phyloP scores from a whole-genome alignment of 2,329 filamentous ascomycete species.

The Graphium sp. region DNA sequence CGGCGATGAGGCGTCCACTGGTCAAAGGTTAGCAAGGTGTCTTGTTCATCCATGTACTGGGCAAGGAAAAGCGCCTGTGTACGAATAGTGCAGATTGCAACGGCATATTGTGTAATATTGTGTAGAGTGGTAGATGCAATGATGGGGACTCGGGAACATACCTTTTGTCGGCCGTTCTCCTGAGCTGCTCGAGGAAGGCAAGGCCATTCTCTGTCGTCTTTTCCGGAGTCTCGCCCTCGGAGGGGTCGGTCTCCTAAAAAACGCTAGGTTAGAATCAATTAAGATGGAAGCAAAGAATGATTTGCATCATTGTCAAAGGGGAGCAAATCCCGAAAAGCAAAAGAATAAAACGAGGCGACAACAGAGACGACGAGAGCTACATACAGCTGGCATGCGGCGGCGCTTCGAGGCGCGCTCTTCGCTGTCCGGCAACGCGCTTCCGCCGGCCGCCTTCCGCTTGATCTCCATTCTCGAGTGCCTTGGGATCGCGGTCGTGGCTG shows the following conservation, averaged over 20 bases:
- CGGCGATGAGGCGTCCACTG: conserved; percentile 58
- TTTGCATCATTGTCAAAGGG: conserved; percentile 5
- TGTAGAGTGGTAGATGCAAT: neutral
- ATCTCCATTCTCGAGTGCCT: conserved; percentile 27
- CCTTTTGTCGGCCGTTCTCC: conserved; percentile 67
- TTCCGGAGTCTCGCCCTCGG: conserved; percentile 43
- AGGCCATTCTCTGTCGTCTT: conserved; percentile 57
- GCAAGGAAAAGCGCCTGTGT: too few species aligned
- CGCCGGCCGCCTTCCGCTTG: conserved; percentile 37
- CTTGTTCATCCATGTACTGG: too few species aligned
- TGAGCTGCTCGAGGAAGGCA: conserved; percentile 58
- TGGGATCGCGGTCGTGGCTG: too few species aligned
- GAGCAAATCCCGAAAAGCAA: conserved; percentile 3
- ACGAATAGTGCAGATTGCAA: too few species aligned
- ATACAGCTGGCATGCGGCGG: conserved; percentile 32
- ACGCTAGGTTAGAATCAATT: conserved; percentile 1
- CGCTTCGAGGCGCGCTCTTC: conserved; percentile 39
- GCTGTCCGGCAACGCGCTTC: conserved; percentile 20
- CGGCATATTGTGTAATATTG: conserved; percentile 3
- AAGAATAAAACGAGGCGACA: conserved; percentile 5
- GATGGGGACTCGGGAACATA: conserved; percentile 22
- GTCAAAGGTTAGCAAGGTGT: conserved; percentile 8
- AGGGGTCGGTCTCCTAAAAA: conserved; percentile 5
- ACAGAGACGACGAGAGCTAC: conserved; percentile 16
- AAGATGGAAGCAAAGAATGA: neutral